Base-by-base conservation (phyloP, 768 basidiomycete genomes). In the Suillus subaureus region DNA sequence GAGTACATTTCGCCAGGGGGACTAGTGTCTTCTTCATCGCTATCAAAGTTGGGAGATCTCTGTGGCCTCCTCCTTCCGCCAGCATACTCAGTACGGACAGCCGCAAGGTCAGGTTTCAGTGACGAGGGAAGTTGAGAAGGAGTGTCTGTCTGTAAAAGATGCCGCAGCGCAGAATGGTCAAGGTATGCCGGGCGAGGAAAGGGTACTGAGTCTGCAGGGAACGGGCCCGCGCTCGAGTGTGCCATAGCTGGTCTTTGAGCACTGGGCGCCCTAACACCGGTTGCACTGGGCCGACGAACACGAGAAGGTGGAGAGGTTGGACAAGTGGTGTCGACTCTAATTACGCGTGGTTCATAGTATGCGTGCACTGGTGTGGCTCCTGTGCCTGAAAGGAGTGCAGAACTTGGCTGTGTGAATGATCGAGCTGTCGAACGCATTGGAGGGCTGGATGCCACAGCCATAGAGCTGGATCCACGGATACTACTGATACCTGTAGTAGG, bases 131-230 rank as follows among this genome's bases (percentile, higher is more conserved):
- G 73, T 45, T 74, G 49, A 12, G 81, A 78, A 11, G 75, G 71
- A 2, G 76, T 66, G 55, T 84, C 84, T 0, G 89, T 87, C 64
- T 87, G 88, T 11, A 94, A 79, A 61, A 91, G 75, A 70, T 93
- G 81, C 63, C 90, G 87, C 64, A 94, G 78, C 1, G 90, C 85
- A 2, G 92, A 92, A 74, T 91, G 83, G 51, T 92, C 90, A 63
- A 94, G 83, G 75, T 94, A 94, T 0, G 87, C 78, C 1, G 93
- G 93, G 23, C 88, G 85, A 56, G 85, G 79, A 75, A 89, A 94
- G 42, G 79, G 72, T 33, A 69, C 75, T 55, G 72, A 73, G 65
- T 75, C 75, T 64, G 66, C 71, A 72, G 67, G 75, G 68, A 67
- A 74, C 67, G 66, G 39, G 12, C 39, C 39, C 16, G 16, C 60